Evolutionary conservation across 345 rosid genomes (phyloP), one percentile per base, ranked within the genome.

Genomic region (Abelmoschus esculentus): DNA sequence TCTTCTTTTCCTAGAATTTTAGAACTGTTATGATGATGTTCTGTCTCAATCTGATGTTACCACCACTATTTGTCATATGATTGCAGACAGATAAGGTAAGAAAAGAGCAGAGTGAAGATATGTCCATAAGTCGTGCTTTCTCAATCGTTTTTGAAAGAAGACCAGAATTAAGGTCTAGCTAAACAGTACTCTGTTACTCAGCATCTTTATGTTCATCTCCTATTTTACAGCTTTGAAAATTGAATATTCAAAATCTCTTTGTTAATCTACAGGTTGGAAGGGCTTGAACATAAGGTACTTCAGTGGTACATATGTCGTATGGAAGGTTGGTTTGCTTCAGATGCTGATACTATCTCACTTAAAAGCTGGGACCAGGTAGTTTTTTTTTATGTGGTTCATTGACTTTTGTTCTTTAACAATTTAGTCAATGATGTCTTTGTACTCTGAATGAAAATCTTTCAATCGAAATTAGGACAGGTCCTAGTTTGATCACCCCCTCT

Each of bases 291-390:
- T 13, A 69, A 69, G 63, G 72, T 71, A 54, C 96, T 95, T 40
- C 99, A 95, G 32, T 95, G 99, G 99, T 95, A 95, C 69, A 66
- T 91, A 31, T 91, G 99, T 82, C 89, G 98, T 78, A 95, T 95
- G 98, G 98, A 95, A 81, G 99, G 99, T n/a, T 91, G 99, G 98
- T 95, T 95, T 81, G 98, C 98, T 47, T 91, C 99, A 6, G 98
- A 95, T 87, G 89, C 99, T 29, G 98, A 95, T 46, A 90, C 92
- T 56, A 95, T 95, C 67, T 91, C 99, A 6, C 82, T 86, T 36
- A 87, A 82, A 76, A 74, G 87, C 79, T 95, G 99, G 99, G 99
- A 95, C 75, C 83, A 64, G 68, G 68, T 5, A 64, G 19, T 54
- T 26, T 64, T 44, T 61, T 15, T 36, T 6, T 13, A 1, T 44